phyloP scores from a whole-genome alignment of 306 rosid species.

The Trifolium repens region DNA sequence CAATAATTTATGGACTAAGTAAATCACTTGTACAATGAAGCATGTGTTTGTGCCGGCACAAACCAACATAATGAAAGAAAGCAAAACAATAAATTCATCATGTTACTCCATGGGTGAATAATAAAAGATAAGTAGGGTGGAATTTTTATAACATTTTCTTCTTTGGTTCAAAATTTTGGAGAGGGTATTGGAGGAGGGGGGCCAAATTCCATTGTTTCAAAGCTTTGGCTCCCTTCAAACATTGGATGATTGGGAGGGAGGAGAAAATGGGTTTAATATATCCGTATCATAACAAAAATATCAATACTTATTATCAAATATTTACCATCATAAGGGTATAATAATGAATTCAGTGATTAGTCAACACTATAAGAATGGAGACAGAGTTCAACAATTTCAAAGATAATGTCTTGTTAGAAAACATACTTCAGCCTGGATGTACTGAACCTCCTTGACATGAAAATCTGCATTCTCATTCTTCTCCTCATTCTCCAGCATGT shows the following conservation, averaged over 20 bases:
- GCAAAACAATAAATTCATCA: background rate
- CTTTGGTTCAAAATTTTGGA: too few species aligned
- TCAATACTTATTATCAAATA: background rate
- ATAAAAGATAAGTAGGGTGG: background rate
- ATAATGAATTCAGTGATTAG: slow-evolving; percentile 14
- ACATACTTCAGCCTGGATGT: slow-evolving; percentile 97
- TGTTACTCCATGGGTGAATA: background rate
- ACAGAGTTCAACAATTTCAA: slow-evolving; percentile 25
- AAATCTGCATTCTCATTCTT: slow-evolving; percentile 92
- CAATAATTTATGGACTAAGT: background rate
- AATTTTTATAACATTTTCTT: background rate
- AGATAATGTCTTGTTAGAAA: slow-evolving; percentile 23
- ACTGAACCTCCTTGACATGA: slow-evolving; percentile 95
- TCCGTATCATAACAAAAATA: background rate
- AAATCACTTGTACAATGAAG: background rate
- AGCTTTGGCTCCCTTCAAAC: background rate
- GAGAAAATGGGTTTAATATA: background rate
- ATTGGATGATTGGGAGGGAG: background rate
- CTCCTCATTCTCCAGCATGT: slow-evolving; percentile 89
- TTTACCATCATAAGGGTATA: background rate
- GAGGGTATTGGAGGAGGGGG: background rate
- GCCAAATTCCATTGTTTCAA: background rate
- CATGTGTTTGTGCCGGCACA: background rate
- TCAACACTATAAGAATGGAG: slow-evolving; percentile 15
- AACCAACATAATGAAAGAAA: background rate